phyloP scores from a whole-genome alignment of 140 eudicot genomes.

The Ambrosia hybrid region DNA sequence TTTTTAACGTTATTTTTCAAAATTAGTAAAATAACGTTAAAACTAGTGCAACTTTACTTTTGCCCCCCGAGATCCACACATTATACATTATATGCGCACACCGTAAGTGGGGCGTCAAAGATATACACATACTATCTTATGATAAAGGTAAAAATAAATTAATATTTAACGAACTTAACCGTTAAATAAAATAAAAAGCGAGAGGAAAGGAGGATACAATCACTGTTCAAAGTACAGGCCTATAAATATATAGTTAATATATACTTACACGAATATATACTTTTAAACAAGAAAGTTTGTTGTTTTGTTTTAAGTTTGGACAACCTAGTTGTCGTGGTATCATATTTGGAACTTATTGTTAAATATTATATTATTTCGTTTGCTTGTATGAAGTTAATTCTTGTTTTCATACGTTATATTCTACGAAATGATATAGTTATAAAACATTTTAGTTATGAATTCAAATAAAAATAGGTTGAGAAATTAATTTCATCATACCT shows the following conservation, averaged over 20 bases:
- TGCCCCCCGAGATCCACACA: too few relatives aligned
- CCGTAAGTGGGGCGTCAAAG: neutral
- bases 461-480: neutral
- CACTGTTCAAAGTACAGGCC: too few relatives aligned
- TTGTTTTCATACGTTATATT: neutral
- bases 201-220: too few relatives aligned
- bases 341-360: constrained; percentile 4
- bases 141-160: neutral
- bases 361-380: constrained; percentile 5
- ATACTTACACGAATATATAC: neutral
- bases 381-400: neutral
- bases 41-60: too few relatives aligned
- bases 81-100: too few relatives aligned
- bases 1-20: too few relatives aligned
- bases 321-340: constrained; percentile 11
- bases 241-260: too few relatives aligned
- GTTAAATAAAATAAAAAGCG: neutral
- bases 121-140: neutral
- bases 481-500: neutral
- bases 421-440: neutral
- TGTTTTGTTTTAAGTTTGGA: neutral
- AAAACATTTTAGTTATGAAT: neutral
- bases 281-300: neutral
- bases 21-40: too few relatives aligned
- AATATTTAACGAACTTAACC: neutral